Conservation (phyloP, 768 basidiomycete species). For the Mycena galopus region DNA sequence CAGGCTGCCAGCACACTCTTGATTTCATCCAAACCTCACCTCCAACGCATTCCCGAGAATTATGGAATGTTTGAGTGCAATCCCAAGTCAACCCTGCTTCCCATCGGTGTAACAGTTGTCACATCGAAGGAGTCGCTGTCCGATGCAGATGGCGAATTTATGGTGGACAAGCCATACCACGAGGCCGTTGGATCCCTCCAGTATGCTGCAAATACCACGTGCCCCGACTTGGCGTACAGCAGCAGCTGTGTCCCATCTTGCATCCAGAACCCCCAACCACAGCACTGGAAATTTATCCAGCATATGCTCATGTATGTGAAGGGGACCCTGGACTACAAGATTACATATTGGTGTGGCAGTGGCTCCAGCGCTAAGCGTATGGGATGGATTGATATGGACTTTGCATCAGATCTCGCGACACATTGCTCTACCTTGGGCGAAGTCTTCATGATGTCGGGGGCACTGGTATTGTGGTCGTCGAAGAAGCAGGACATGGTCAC, state of each 20-base stretch:
- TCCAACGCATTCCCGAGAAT: too few species aligned
- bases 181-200: conserved; percentile 40
- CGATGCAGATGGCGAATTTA: conserved; percentile 29
- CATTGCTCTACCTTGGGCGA: conserved; percentile 46
- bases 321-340: not conserved
- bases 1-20: too few species aligned
- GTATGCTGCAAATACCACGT: conserved; percentile 38
- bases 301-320: not conserved
- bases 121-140: conserved; percentile 14
- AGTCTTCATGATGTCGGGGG: conserved; percentile 38
- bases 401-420: not conserved
- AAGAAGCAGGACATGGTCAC: conserved; percentile 49
- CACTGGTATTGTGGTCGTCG: conserved; percentile 1
- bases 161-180: conserved; percentile 43
- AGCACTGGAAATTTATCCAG: not conserved
- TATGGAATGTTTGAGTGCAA: conserved; percentile 17
- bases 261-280: not conserved
- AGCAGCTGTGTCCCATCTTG: not conserved
- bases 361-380: not conserved
- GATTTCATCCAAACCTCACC: too few species aligned
- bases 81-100: conserved; percentile 42
- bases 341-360: not conserved
- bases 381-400: not conserved
- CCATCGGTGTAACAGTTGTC: conserved; percentile 32
- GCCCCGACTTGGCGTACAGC: conserved; percentile 6